phyloP scores from a whole-genome alignment of 257 asterid species.

The Salvia hispanica region DNA sequence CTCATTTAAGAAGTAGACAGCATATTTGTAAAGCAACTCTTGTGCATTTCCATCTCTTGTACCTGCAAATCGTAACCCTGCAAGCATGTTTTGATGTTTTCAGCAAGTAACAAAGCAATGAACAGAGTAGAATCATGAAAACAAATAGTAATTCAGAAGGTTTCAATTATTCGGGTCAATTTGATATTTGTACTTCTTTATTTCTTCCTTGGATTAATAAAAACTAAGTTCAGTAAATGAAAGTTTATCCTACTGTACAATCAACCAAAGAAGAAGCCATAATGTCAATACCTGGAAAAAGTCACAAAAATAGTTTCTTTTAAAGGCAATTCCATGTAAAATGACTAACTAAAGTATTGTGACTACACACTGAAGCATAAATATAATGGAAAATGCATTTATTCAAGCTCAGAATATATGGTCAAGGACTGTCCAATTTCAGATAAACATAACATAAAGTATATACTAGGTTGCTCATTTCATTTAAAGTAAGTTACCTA shows the following conservation, averaged over 20 bases:
- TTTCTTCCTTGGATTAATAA: conserved; percentile 1
- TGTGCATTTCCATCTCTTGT: conserved; percentile 89
- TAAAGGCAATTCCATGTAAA: conserved; percentile 11
- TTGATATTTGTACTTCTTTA: background rate
- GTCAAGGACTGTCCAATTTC: no score
- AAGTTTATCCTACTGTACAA: background rate
- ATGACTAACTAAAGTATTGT: background rate
- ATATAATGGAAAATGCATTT: background rate
- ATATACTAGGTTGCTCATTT: conserved; percentile 15
- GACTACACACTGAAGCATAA: background rate
- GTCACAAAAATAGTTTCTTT: conserved; percentile 20
- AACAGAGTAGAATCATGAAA: conserved; percentile 13
- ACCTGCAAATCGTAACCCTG: conserved; percentile 97
- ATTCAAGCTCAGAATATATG: background rate
- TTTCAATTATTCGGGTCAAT: background rate
- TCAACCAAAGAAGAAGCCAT: background rate
- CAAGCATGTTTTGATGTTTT: conserved; percentile 26
- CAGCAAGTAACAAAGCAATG: conserved; percentile 20
- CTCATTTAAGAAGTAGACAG: conserved; percentile 86
- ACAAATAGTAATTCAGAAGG: conserved; percentile 14
- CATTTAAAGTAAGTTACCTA: background rate
- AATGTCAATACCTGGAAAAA: background rate
- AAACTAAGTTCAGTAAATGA: background rate
- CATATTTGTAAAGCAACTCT: conserved; percentile 82
- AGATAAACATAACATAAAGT: background rate